phyloP scores from a whole-genome alignment of 2,329 filamentous ascomycete species.

The Colletotrichum sp. region DNA sequence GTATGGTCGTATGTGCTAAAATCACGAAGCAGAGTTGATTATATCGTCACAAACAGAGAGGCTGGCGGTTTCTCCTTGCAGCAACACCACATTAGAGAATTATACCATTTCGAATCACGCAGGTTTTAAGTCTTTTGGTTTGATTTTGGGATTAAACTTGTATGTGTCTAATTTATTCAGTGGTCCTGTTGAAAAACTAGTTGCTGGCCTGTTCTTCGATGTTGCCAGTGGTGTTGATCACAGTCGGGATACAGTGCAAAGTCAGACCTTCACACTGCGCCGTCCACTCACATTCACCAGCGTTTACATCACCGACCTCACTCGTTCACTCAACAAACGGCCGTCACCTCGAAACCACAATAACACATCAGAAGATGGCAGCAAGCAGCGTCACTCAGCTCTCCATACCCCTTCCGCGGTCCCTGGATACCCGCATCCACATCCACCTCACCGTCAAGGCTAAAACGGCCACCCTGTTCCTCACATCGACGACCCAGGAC shows the following conservation, averaged over 20 bases:
- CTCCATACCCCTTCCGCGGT: slow-evolving; percentile 64
- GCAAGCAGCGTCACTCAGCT: slow-evolving; percentile 42
- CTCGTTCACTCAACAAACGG: neutral
- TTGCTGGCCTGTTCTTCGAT: neutral
- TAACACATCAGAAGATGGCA: slow-evolving; percentile 7
- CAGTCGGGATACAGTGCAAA: neutral
- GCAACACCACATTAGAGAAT: neutral
- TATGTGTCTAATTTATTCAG: neutral
- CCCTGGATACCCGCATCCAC: slow-evolving; percentile 66
- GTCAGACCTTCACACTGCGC: neutral
- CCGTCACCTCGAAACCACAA: neutral
- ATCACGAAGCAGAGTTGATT: fast-evolving
- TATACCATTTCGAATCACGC: neutral
- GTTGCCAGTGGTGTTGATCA: neutral
- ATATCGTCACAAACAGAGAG: neutral
- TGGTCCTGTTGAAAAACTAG: neutral
- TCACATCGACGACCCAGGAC: slow-evolving; percentile 62
- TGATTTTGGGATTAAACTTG: fast-evolving
- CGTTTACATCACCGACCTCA: slow-evolving; percentile 7
- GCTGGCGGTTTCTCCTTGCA: neutral
- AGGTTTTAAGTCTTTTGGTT: fast-evolving
- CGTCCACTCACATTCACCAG: neutral
- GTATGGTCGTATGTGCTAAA: slow-evolving; percentile 7
- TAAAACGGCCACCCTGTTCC: slow-evolving; percentile 64
- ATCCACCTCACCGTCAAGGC: slow-evolving; percentile 62